Evolutionary conservation across 805 yeast genomes (phyloP).

Genomic region (Ogataea corticis): DNA sequence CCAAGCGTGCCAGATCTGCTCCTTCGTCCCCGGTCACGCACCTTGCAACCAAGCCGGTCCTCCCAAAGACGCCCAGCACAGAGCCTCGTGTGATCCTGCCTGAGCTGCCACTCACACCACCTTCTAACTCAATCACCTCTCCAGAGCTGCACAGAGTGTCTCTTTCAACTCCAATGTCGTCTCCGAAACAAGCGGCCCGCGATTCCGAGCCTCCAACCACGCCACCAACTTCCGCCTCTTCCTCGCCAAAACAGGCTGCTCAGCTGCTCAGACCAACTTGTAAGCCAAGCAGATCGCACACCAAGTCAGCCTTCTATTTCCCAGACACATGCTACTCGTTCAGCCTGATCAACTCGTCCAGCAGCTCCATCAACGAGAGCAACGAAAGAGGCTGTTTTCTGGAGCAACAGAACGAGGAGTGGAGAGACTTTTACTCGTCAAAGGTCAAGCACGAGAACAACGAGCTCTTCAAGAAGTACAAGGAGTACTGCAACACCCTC

Average conservation of each 20-base stretch:
- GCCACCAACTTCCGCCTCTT: constrained; percentile 30
- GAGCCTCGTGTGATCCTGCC: constrained; percentile 7
- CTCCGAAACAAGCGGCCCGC: constrained; percentile 10
- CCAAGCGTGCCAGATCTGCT: constrained; percentile 31
- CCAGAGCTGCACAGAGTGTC: constrained; percentile 16
- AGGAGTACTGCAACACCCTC: constrained; percentile 33
- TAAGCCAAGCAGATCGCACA: constrained; percentile 17
- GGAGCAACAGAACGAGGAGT: constrained; percentile 40
- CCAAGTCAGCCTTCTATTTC: constrained; percentile 29
- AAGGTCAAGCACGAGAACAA: constrained; percentile 44
- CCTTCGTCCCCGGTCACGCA: constrained; percentile 31
- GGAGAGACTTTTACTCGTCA: constrained; percentile 44
- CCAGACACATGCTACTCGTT: constrained; percentile 41
- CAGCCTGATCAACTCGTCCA: constrained; percentile 26
- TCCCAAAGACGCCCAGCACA: constrained; percentile 27
- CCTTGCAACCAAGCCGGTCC: background rate
- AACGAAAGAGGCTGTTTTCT: constrained; percentile 34
- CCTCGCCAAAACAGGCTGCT: constrained; percentile 25
- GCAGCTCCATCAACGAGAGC: constrained; percentile 26
- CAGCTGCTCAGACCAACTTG: constrained; percentile 21
- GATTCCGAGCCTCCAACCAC: constrained; percentile 21
- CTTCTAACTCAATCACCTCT: constrained; percentile 21
- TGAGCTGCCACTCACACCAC: constrained; percentile 29
- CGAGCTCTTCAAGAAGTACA: constrained; percentile 39
- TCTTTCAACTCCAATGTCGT: constrained; percentile 20